Conservation (phyloP, 257 asterid species). For the Knoxia roxburghii region DNA sequence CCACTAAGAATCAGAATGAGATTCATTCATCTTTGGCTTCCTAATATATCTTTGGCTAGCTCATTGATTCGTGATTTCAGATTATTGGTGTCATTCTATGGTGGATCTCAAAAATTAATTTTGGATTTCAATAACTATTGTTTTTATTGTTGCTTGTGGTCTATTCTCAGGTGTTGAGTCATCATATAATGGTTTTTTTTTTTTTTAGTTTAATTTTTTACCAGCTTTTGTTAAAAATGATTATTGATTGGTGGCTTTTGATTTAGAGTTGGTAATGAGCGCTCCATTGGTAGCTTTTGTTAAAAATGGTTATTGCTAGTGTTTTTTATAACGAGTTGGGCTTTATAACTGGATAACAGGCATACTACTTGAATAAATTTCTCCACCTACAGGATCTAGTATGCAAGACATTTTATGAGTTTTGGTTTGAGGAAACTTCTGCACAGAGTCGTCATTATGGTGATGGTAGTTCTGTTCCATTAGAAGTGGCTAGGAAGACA, state of each 20-base stretch:
- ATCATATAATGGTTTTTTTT: neutral
- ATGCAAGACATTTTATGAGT: slow-evolving; percentile 97
- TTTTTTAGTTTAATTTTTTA: neutral
- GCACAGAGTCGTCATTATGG: slow-evolving; percentile 47
- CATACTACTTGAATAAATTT: slow-evolving; percentile 1
- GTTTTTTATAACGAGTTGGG: neutral
- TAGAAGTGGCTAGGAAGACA: slow-evolving; percentile 87
- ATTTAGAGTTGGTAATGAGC: neutral
- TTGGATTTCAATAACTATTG: too few species aligned
- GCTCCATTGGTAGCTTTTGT: neutral
- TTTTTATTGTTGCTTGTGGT: too few species aligned
- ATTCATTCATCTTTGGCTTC: neutral
- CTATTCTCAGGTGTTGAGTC: neutral
- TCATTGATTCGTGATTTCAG: neutral
- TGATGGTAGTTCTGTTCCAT: slow-evolving; percentile 92
- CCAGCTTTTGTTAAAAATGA: neutral
- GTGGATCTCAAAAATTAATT: neutral
- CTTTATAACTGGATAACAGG: neutral
- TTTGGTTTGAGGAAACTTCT: slow-evolving; percentile 97
- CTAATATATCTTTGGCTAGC: neutral
- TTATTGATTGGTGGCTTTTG: neutral
- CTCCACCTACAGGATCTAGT: slow-evolving; percentile 67
- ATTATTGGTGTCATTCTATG: neutral
- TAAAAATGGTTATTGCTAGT: neutral
- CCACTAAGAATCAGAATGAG: neutral